Conservation (phyloP, 139 green algal species). For the Chlorella sp. region DNA sequence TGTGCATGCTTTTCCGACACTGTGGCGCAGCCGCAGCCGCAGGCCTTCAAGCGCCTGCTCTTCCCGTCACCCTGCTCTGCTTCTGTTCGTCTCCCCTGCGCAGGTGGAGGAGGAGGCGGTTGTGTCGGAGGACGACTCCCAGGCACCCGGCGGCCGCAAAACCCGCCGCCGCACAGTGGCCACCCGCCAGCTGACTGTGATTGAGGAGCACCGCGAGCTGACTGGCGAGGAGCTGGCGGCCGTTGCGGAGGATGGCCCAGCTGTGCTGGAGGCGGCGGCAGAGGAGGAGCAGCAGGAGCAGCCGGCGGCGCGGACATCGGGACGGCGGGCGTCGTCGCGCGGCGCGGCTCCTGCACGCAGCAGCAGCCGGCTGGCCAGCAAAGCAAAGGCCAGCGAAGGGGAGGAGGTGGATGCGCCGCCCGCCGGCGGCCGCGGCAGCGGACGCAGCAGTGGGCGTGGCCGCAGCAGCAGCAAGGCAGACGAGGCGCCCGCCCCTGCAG, state of each 20-base stretch:
- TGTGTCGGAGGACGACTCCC: slow-evolving; percentile 13
- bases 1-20: too few species aligned
- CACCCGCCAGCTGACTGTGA: slow-evolving; percentile 10
- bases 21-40: too few species aligned
- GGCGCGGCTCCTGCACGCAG: slow-evolving; percentile 3
- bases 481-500: background rate
- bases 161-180: slow-evolving; percentile 22
- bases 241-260: background rate
- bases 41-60: too few species aligned
- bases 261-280: background rate
- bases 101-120: background rate
- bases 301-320: background rate
- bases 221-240: background rate
- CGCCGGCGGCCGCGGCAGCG: slow-evolving; percentile 2
- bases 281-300: background rate
- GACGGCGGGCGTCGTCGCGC: background rate
- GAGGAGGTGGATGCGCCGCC: background rate
- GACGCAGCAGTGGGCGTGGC: slow-evolving; percentile 13
- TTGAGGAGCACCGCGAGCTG: slow-evolving; percentile 26
- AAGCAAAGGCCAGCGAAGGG: background rate
- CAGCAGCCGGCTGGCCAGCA: slow-evolving; percentile 12
- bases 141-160: background rate
- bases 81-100: background rate
- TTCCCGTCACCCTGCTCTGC: too few species aligned
- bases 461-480: slow-evolving; percentile 12